Conservation (phyloP, 768 basidiomycete genomes). For the Saitozyma podzolica region DNA sequence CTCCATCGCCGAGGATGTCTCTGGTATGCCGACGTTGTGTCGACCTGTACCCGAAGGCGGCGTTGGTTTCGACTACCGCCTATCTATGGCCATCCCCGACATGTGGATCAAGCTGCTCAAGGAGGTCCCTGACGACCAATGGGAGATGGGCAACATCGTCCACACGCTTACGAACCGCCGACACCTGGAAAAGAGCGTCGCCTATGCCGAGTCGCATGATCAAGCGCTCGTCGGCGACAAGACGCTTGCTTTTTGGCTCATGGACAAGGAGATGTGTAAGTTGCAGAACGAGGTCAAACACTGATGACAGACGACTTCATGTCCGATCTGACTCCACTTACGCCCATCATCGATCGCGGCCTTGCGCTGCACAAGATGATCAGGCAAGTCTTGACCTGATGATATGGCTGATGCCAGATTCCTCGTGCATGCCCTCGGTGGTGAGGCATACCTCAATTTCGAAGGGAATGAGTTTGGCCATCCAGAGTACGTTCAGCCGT, state of each 20-base stretch:
- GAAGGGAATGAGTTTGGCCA: slow-evolving; percentile 99
- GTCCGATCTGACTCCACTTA: slow-evolving; percentile 81
- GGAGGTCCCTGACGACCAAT: slow-evolving; percentile 79
- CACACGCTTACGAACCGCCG: slow-evolving; percentile 88
- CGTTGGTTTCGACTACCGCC: slow-evolving; percentile 94
- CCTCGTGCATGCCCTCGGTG: slow-evolving; percentile 86
- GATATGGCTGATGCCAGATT: slow-evolving; percentile 58
- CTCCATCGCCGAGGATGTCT: slow-evolving; percentile 98
- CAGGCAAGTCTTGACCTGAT: slow-evolving; percentile 60
- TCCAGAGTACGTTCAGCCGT: slow-evolving; percentile 67
- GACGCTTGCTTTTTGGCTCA: slow-evolving; percentile 97
- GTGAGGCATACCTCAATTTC: slow-evolving; percentile 97
- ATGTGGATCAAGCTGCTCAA: slow-evolving; percentile 99
- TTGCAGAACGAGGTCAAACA: slow-evolving; percentile 15
- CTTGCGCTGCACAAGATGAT: slow-evolving; percentile 97
- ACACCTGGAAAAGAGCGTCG: slow-evolving; percentile 84
- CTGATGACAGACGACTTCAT: slow-evolving; percentile 75
- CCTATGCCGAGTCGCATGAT: slow-evolving; percentile 94
- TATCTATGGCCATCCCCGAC: slow-evolving; percentile 98
- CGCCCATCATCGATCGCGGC: slow-evolving; percentile 82
- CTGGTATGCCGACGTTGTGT: slow-evolving; percentile 96
- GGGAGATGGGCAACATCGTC: slow-evolving; percentile 83
- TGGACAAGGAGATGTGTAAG: slow-evolving; percentile 99
- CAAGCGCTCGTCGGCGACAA: slow-evolving; percentile 99
- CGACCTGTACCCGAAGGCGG: slow-evolving; percentile 76